Conservation (phyloP, 352 stramenopile species). For the Stramenopiles sp. region DNA sequence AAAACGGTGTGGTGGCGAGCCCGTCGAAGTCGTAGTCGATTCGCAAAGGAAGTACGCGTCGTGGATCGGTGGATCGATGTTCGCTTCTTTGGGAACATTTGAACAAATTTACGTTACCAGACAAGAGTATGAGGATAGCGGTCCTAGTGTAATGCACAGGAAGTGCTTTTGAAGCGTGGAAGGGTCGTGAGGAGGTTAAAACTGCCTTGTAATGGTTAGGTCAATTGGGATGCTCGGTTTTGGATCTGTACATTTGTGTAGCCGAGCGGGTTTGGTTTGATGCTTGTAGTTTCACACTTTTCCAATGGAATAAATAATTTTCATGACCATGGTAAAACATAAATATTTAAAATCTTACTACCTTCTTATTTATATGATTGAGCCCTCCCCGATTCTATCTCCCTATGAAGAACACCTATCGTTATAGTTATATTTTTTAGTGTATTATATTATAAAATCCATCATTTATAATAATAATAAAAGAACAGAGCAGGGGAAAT, state of each 20-base stretch:
- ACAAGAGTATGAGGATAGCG: conserved; percentile 54
- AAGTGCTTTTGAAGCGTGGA: background rate
- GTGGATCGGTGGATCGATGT: conserved; percentile 66
- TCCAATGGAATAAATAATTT: background rate
- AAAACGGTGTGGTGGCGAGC: conserved; percentile 16
- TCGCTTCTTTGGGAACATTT: conserved; percentile 60
- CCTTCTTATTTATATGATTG: too few species aligned
- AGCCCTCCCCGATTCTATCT: too few species aligned
- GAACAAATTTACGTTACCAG: conserved; percentile 59
- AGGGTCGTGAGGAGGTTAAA: background rate
- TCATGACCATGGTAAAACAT: too few species aligned
- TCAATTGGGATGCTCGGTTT: background rate
- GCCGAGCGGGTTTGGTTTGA: background rate
- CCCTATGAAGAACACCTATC: too few species aligned
- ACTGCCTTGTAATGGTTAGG: background rate
- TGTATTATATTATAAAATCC: too few species aligned
- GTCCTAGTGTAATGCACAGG: background rate
- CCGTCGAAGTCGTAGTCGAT: conserved; percentile 11
- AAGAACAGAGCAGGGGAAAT: too few species aligned
- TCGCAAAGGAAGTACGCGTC: conserved; percentile 50
- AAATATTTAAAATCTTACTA: too few species aligned
- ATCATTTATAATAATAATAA: too few species aligned
- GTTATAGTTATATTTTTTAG: too few species aligned
- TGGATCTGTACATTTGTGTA: background rate
- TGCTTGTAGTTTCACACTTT: background rate